A percentile compares a stretch with the other conserved stretches of the same genome.
Conservation (phyloP, 306 rosid genomes). For the Dryas octopetala region DNA sequence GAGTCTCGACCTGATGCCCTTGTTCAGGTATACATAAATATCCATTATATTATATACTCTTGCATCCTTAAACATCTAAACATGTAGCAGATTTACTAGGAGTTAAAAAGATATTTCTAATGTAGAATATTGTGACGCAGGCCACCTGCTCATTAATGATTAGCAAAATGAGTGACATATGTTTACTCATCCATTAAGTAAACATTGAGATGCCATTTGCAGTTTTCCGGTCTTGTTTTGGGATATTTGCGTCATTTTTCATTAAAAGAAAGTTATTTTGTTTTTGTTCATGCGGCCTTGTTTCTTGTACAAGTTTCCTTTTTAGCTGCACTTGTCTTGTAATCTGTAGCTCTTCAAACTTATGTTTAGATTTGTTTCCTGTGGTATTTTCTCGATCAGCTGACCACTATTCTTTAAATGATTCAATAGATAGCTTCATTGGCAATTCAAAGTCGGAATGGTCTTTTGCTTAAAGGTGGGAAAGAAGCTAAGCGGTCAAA, state of each 20-base stretch:
- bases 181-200: background rate
- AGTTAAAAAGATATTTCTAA: background rate
- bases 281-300: background rate
- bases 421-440: slow-evolving; percentile 73
- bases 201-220: background rate
- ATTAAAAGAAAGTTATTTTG: too few relatives aligned
- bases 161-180: background rate
- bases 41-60: background rate
- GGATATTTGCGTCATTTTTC: background rate
- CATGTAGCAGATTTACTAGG: background rate
- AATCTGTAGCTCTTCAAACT: background rate
- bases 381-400: slow-evolving; percentile 14
- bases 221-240: background rate
- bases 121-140: background rate
- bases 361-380: background rate
- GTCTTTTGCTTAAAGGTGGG: slow-evolving; percentile 92
- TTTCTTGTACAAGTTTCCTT: background rate
- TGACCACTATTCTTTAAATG: slow-evolving; percentile 18
- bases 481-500: slow-evolving; percentile 85
- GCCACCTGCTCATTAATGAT: background rate
- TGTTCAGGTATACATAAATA: slow-evolving; percentile 64
- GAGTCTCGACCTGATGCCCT: slow-evolving; percentile 99
- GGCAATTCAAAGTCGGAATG: slow-evolving; percentile 92
- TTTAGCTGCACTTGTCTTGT: background rate
- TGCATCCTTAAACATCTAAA: background rate